phyloP scores from a whole-genome alignment of 2,329 filamentous ascomycete species.

The Corniculantispora saksenae region DNA sequence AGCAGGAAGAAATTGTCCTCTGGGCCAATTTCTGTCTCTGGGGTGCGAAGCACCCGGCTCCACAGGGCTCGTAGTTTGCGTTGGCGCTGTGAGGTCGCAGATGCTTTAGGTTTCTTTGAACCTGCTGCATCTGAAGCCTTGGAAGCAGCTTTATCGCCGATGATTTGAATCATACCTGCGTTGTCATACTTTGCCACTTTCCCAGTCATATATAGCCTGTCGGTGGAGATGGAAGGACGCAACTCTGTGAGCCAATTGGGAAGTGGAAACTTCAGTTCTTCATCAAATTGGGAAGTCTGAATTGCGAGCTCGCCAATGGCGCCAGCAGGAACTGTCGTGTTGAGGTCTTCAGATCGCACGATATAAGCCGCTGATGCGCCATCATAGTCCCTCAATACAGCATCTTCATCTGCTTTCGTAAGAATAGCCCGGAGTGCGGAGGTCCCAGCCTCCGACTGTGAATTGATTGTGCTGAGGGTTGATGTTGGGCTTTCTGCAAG shows the following conservation, averaged over 20 bases:
- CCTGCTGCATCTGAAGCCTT: conserved; percentile 21
- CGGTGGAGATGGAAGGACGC: conserved; percentile 9
- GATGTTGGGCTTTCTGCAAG: conserved; percentile 44
- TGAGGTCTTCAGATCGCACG: conserved; percentile 37
- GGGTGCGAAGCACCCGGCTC: conserved; percentile 46
- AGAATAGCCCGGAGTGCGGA: conserved; percentile 32
- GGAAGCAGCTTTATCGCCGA: conserved; percentile 27
- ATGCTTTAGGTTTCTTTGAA: conserved; percentile 33
- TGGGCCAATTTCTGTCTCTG: conserved; percentile 49
- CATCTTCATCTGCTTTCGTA: conserved; percentile 19
- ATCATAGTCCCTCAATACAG: conserved; percentile 27
- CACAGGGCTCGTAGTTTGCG: conserved; percentile 48
- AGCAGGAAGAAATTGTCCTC: conserved; percentile 63
- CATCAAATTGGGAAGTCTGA: conserved; percentile 31
- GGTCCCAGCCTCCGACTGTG: conserved; percentile 37
- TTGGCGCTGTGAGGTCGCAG: conserved; percentile 44
- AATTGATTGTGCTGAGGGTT: conserved; percentile 36
- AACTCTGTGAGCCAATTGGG: conserved; percentile 32
- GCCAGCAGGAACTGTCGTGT: conserved; percentile 40
- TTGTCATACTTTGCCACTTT: conserved; percentile 41
- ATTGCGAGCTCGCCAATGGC: conserved; percentile 48
- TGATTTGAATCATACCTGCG: conserved; percentile 30
- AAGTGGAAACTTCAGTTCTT: conserved; percentile 27
- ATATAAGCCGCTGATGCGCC: conserved; percentile 39
- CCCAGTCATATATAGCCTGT: conserved; percentile 41